Evolutionary conservation across 805 yeast species (phyloP), one percentile per base, ranked within the genome.

Genomic region (Metschnikowia matae): DNA sequence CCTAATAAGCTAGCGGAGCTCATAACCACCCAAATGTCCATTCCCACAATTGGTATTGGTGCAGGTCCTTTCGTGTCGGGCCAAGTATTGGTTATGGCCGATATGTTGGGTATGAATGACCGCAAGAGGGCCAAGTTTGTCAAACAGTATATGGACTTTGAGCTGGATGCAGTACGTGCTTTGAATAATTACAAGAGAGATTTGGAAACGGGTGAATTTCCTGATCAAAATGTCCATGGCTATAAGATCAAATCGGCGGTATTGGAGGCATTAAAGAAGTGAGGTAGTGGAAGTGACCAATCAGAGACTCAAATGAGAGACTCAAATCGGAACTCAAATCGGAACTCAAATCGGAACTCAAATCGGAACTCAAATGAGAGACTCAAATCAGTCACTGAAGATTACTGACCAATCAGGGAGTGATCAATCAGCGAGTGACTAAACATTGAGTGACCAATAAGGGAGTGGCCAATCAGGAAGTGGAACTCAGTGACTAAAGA

Each of bases 1-100:
- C 99, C 99, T 1, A 80, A 80, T 49, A 77, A 77, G 50, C 68
- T 94, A 11, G 92, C 92, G 0, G 65, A 73, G 40, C 70, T 73
- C 49, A 81, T 94, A 29, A 87, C 97, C 0, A 63, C 73, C 2
- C 69, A 72, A 13, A 64, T 90, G 32, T 46, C 63, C 1, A 74
- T 92, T 1, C 97, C 98, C 0, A 87, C 95, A 0, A 90, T 92
- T 56, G 99, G 99, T 3, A 92, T 92, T 44, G 99, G 99, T 4
- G 97, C 98, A 0, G 98, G 99, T 0, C 80, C 82, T 20, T 70
- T 70, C 7, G 85, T 92, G 7, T 80, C 87, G 34, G 98, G 96
- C 0, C 98, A 94, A 66, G 96, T 92, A 1, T 74, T 92, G 36
- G 99, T 92, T 0, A 83, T 87, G 65, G 80, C 88, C 3, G 99